phyloP scores from a whole-genome alignment of 169 alveolate genomes.

The Cryptosporidium felis region DNA sequence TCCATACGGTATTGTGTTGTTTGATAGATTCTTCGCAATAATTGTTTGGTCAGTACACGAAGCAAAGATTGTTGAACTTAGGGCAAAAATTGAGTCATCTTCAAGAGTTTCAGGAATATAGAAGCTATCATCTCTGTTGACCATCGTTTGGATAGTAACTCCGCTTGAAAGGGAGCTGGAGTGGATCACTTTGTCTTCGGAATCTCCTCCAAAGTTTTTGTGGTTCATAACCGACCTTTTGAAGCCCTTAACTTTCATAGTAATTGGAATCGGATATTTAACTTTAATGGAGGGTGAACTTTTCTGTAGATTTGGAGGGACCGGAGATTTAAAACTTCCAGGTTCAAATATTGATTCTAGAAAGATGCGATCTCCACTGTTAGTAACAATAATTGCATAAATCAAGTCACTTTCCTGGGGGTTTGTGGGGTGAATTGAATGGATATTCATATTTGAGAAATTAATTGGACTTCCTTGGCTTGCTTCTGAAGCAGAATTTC shows the following conservation, averaged over 20 bases:
- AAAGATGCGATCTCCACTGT: conserved; percentile 36
- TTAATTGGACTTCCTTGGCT: background rate
- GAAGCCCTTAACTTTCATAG: conserved; percentile 16
- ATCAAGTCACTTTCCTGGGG: conserved; percentile 58
- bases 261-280: background rate
- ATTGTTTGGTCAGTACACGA: conserved; percentile 55
- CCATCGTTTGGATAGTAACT: conserved; percentile 14
- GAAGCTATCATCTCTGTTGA: background rate
- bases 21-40: background rate
- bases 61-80: conserved; percentile 20
- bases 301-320: background rate
- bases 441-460: background rate
- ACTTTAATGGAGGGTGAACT: background rate
- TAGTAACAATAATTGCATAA: conserved; percentile 17
- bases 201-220: no score
- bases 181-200: background rate
- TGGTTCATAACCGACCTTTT: background rate
- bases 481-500: no score
- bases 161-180: conserved; percentile 32
- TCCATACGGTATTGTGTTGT: background rate
- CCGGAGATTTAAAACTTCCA: background rate
- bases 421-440: conserved; percentile 44
- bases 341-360: conserved; percentile 28
- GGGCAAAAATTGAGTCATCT: background rate
- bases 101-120: background rate